These are phyloP conservation scores for Noccaea caerulescens DNA, from an alignment of 345 rosid species.

Conservation along the genomic window DNA sequence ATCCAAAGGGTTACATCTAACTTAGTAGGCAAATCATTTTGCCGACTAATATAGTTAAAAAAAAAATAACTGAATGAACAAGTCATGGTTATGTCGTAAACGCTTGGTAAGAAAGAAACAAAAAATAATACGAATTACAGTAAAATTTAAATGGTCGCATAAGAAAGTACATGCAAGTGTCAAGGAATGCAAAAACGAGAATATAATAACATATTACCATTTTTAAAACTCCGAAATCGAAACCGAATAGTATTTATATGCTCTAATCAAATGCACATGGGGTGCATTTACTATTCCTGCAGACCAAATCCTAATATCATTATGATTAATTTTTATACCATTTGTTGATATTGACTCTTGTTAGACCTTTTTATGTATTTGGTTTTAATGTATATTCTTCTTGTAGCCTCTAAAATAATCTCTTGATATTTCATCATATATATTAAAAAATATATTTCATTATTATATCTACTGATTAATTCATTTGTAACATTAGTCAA, in stretches of 20 bases:
- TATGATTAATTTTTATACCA: constrained; percentile 31
- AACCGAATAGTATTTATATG: constrained; percentile 2
- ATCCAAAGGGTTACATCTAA: constrained; percentile 34
- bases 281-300: constrained; percentile 29
- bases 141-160: background rate
- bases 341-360: constrained; percentile 32
- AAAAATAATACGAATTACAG: background rate
- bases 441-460: background rate
- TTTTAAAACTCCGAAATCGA: background rate
- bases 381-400: constrained; percentile 21
- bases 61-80: background rate
- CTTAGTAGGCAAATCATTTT: constrained; percentile 33
- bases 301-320: constrained; percentile 40
- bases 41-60: constrained; percentile 7
- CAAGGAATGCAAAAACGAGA: background rate
- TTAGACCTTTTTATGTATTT: constrained; percentile 31
- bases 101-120: constrained; percentile 9
- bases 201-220: background rate
- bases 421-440: background rate
- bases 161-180: constrained; percentile 26
- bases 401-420: constrained; percentile 22
- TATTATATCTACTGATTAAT: background rate
- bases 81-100: constrained; percentile 18
- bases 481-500: background rate
- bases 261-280: constrained; percentile 34